Conservation (phyloP, 73 alveolate genomes). For the Paramecium sonneborni region DNA sequence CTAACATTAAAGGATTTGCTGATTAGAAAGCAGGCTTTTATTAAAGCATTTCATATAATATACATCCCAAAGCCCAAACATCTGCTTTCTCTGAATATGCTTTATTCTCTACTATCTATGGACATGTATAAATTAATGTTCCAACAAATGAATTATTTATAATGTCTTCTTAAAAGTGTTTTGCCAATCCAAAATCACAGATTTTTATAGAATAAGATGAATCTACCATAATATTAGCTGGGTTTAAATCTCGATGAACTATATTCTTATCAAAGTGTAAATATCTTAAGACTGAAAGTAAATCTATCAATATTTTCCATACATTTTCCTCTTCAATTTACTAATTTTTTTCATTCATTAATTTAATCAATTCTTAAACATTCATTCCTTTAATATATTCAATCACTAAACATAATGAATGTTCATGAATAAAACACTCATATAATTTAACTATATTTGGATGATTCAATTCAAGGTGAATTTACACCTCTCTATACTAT, state of each 20-base stretch:
- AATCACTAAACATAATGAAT: conserved; percentile 90
- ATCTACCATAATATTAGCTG: conserved; percentile 89
- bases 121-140: conserved; percentile 85
- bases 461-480: conserved; percentile 88
- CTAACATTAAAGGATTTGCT: conserved; percentile 84
- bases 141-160: conserved; percentile 84
- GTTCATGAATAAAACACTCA: conserved; percentile 88
- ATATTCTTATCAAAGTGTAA: conserved; percentile 82
- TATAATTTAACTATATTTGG: conserved; percentile 92
- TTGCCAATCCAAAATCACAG: conserved; percentile 97
- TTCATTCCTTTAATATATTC: conserved; percentile 93
- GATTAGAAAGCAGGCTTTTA: conserved; percentile 94
- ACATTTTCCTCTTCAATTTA: conserved; percentile 90
- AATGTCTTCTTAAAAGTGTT: conserved; percentile 73
- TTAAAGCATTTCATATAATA: conserved; percentile 91
- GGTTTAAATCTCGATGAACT: conserved; percentile 95
- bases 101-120: conserved; percentile 82
- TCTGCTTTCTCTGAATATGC: conserved; percentile 95
- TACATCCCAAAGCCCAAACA: conserved; percentile 97
- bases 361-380: conserved; percentile 85
- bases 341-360: conserved; percentile 80
- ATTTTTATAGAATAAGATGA: conserved; percentile 84
- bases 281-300: conserved; percentile 81
- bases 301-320: conserved; percentile 87
- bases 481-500: conserved; percentile 89